Base-by-base conservation (phyloP, 495 filamentous ascomycete genomes). In the Xylaria castorea region DNA sequence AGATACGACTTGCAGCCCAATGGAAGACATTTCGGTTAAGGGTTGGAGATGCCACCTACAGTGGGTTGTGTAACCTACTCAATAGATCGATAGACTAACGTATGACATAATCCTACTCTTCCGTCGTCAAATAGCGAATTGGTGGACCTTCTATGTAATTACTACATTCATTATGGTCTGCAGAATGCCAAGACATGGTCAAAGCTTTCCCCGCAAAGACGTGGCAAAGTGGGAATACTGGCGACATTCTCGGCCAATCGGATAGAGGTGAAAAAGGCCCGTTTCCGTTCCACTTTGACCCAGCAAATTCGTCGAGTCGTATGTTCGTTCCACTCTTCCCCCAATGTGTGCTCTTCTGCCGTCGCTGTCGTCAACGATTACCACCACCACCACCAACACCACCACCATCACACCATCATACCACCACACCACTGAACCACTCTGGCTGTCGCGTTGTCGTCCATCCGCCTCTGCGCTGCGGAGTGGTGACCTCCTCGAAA, bases 401-500 rank as follows among this genome's bases (percentile, higher is more conserved):
- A 68, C 44, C 70, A 61, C 44, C n/a, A 68, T 72, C 70, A 66
- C 9, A 66, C 64, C 63, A 66, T 53, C 34, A 38, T 30, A 60
- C 55, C 55, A 58, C 53, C 25, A 16, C 53, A 32, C 55, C 55
- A 36, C 55, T 60, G 20, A 18, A 61, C 70, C 63, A 72, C 70
- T 42, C 61, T 44, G 53, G 34, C 69, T 34, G 46, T 44, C 63
- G 62, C 25, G 3, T 61, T 71, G 69, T 72, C 48, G 62, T 38
- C 70, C 51, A 36, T 42, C 50, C 36, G 18, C 63, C 60, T n/a
- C 3, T 20, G 48, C 65, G 65, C 57, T 51, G 9, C 65, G 71
- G 71, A 73, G 71, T 73, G 71, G 71, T 73, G 71, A 69, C 53
- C 71, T 73, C 71, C 71, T 73, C 71, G n/a, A 68, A 68, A 50